phyloP scores from a whole-genome alignment of 2,329 filamentous ascomycete genomes.

The Xylariaceae sp. region DNA sequence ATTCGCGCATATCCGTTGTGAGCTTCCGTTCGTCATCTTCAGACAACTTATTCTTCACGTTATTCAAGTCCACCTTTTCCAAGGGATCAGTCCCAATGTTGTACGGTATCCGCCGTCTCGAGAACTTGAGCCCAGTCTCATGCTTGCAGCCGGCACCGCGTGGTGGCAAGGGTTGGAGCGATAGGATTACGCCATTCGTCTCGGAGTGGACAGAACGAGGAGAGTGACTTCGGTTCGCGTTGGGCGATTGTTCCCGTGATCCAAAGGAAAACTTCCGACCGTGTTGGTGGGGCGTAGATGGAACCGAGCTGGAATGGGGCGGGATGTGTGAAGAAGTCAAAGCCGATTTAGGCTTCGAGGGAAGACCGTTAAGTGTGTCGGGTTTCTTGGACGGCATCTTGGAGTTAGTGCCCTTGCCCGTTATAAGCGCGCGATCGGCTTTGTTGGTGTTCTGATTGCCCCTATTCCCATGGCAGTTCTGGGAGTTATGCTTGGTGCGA shows the following conservation, averaged over 20 bases:
- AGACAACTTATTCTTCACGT: constrained; percentile 64
- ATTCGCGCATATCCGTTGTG: constrained; percentile 73
- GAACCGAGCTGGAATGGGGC: constrained; percentile 78
- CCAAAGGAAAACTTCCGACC: constrained; percentile 75
- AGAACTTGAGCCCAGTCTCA: constrained; percentile 78
- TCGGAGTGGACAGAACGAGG: constrained; percentile 89
- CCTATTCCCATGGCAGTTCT: constrained; percentile 62
- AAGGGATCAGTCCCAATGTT: constrained; percentile 76
- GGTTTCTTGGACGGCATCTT: constrained; percentile 48
- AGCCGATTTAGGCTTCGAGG: constrained; percentile 25
- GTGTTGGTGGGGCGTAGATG: constrained; percentile 87
- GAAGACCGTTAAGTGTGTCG: constrained; percentile 26
- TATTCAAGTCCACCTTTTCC: constrained; percentile 64
- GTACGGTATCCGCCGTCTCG: constrained; percentile 85
- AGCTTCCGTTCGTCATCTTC: constrained; percentile 70
- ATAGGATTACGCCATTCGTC: constrained; percentile 67
- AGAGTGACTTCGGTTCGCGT: constrained; percentile 69
- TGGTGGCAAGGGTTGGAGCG: constrained; percentile 58
- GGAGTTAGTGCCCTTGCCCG: constrained; percentile 43
- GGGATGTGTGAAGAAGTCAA: constrained; percentile 44
- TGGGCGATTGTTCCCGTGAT: constrained; percentile 75
- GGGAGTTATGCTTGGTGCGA: constrained; percentile 41
- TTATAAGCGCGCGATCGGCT: constrained; percentile 57
- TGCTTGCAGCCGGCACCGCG: constrained; percentile 68
- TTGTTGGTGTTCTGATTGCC: constrained; percentile 50